Conservation (phyloP, 2,329 filamentous ascomycete species). For the Aureobasidium mangrovei region DNA sequence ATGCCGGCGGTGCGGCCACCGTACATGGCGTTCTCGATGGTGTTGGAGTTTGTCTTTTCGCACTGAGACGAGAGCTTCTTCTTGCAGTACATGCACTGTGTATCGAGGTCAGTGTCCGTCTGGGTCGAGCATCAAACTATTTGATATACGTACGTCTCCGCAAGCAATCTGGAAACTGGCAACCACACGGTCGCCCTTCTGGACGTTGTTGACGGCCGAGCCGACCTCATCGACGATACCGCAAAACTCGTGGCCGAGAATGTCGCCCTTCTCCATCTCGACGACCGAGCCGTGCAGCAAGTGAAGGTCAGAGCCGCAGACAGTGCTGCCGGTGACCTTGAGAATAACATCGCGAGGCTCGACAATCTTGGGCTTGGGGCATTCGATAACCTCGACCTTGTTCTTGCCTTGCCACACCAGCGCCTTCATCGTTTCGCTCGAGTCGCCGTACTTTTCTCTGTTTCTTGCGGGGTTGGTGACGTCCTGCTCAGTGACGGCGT, state of each 20-base stretch:
- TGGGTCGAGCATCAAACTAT: neutral
- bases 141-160: slow-evolving; percentile 25
- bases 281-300: slow-evolving; percentile 43
- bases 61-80: slow-evolving; percentile 73
- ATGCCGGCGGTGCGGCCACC: slow-evolving; percentile 63
- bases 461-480: slow-evolving; percentile 53
- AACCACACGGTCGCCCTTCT: slow-evolving; percentile 55
- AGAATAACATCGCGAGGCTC: slow-evolving; percentile 71
- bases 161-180: slow-evolving; percentile 78
- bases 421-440: slow-evolving; percentile 64
- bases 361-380: slow-evolving; percentile 61
- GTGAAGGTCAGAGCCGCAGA: slow-evolving; percentile 54
- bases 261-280: slow-evolving; percentile 44
- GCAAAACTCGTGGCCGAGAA: slow-evolving; percentile 45
- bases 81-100: slow-evolving; percentile 63
- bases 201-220: slow-evolving; percentile 33
- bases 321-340: slow-evolving; percentile 60
- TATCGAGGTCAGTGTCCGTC: neutral
- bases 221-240: slow-evolving; percentile 42
- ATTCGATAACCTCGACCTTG: slow-evolving; percentile 60
- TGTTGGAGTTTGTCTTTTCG: slow-evolving; percentile 69
- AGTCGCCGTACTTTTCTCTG: slow-evolving; percentile 41
- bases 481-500: slow-evolving; percentile 58
- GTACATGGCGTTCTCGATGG: slow-evolving; percentile 64
- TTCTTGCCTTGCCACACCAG: slow-evolving; percentile 78